Evolutionary conservation across 352 stramenopile species (phyloP), one percentile per base, ranked within the genome.

Genomic region (Phytophthora uliginosa): DNA sequence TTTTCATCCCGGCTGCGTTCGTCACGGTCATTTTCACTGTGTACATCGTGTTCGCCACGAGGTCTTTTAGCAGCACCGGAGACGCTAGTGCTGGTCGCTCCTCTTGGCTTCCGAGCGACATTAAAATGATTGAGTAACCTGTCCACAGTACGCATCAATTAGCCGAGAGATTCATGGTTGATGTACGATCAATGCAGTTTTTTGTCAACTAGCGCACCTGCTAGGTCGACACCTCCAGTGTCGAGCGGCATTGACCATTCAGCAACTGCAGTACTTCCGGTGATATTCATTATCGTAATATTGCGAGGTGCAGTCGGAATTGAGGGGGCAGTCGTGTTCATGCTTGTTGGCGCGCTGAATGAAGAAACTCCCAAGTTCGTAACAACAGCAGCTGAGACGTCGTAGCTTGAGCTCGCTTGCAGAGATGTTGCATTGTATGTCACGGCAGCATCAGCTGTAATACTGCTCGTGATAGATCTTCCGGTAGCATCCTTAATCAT

Each of bases 11-110:
- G 5, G 60, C 48, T 7, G 57, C 28, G 58, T 93, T 92, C 13
- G 78, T 68, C 0, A 74, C 79, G n/a, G 48, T 71, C 24, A 92
- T 53, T 36, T 91, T 89, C 13, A 88, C 71, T 0, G 79, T 86
- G 68, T 93, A 92, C 9, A 77, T 58, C 4, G 74, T 89, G 9
- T 61, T 65, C 2, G 83, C 78, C 13, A 79, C 6, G 6, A 92
- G 66, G 24, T 63, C 33, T 7, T 47, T 77, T 4, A 93, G 59
- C 6, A 59, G 18, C 56, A 77, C 68, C 5, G 54, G 73, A 10
- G 58, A 71, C 31, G 54, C 55, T 18, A 60, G 1, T 1, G 66
- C 66, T 26, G 34, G 52, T 33, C 50, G 59, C 3, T 69, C 34
- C 3, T 76, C 26, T 38, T 69, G 71, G n/a, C 47, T 74, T 36